A percentile compares a stretch with the other conserved stretches of the same genome.
phyloP scores from a whole-genome alignment of 371 early-diverging fungal genomes.

The Mucor saturninus region DNA sequence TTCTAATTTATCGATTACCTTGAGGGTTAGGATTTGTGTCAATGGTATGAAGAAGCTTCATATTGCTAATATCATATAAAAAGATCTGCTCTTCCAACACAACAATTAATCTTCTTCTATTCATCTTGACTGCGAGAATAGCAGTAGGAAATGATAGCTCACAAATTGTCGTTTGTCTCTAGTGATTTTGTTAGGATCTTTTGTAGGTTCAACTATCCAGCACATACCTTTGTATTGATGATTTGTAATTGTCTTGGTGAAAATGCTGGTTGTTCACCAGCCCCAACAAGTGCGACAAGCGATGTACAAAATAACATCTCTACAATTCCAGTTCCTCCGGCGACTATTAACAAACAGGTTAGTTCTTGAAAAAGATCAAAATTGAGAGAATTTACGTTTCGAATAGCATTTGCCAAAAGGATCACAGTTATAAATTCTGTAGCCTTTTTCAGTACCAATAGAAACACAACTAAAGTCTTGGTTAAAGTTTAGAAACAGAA shows the following conservation, averaged over 20 bases:
- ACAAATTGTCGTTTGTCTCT: constrained; percentile 95
- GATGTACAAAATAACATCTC: constrained; percentile 97
- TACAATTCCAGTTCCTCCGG: constrained; percentile 90
- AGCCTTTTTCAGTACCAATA: constrained; percentile 84
- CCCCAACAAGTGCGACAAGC: constrained; percentile 95
- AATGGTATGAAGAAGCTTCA: constrained; percentile 94
- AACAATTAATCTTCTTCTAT: constrained; percentile 89
- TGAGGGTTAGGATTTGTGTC: constrained; percentile 91
- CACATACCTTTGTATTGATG: constrained; percentile 89
- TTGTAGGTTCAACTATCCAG: neutral
- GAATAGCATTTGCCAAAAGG: constrained; percentile 93
- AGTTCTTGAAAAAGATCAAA: neutral
- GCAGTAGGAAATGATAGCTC: constrained; percentile 93
- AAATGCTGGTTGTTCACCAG: constrained; percentile 89
- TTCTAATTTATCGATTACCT: constrained; percentile 49
- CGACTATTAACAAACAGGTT: constrained; percentile 45
- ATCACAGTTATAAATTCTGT: constrained; percentile 91
- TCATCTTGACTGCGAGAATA: constrained; percentile 93
- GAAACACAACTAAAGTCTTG: constrained; percentile 93
- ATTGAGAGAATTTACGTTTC: constrained; percentile 55
- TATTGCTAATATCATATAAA: constrained; percentile 94
- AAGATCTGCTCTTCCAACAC: constrained; percentile 92
- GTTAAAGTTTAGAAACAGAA: constrained; percentile 87
- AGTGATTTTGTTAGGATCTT: neutral
- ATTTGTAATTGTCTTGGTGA: constrained; percentile 92